phyloP scores from a whole-genome alignment of 2,329 filamentous ascomycete genomes.

The Alternaria alternata region DNA sequence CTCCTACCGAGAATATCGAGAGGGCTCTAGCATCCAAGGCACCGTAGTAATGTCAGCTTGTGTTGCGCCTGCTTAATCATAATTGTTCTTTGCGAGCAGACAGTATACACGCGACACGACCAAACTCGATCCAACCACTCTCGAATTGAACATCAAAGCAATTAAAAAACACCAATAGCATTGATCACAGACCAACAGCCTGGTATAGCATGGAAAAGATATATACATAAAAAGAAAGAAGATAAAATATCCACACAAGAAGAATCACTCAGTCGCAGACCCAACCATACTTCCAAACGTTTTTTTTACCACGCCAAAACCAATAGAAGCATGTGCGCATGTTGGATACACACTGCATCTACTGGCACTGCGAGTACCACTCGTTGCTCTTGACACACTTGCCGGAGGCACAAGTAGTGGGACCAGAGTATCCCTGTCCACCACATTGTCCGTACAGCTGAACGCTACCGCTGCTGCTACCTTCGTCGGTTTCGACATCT shows the following conservation, averaged over 20 bases:
- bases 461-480: slow-evolving; percentile 15
- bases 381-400: slow-evolving; percentile 49
- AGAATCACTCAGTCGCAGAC: not conserved
- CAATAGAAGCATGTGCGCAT: not conserved
- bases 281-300: not conserved
- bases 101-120: not conserved
- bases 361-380: slow-evolving; percentile 55
- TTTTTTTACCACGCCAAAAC: too few species aligned
- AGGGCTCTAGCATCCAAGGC: too few species aligned
- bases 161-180: not conserved
- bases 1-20: too few species aligned
- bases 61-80: too few species aligned
- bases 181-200: not conserved
- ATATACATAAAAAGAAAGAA: not conserved
- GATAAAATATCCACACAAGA: not conserved
- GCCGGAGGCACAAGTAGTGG: slow-evolving; percentile 49
- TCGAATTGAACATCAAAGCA: not conserved
- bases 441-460: slow-evolving; percentile 51
- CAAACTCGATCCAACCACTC: not conserved
- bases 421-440: slow-evolving; percentile 50
- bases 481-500: not conserved
- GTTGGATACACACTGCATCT: not conserved
- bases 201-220: not conserved
- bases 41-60: too few species aligned
- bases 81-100: too few species aligned